A percentile compares a stretch with the other conserved stretches of the same genome.
These are phyloP conservation scores for Geotrichum aggregatum DNA, from an alignment of 1,139 yeast species.

Conservation along the genomic window DNA sequence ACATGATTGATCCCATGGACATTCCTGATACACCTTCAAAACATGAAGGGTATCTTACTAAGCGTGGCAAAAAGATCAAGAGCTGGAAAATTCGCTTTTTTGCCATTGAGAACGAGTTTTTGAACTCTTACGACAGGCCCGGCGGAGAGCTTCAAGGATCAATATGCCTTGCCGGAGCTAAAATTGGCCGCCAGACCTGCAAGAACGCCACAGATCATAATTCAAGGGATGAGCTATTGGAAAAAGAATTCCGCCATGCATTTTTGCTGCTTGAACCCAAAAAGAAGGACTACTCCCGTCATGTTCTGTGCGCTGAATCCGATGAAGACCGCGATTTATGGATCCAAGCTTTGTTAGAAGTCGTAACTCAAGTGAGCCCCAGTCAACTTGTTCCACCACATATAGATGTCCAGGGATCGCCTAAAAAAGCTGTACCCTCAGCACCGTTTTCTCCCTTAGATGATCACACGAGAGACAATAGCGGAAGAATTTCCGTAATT, in stretches of 20 bases:
- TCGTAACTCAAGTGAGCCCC: constrained; percentile 27
- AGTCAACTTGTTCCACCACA: background rate
- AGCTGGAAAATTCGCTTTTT: constrained; percentile 77
- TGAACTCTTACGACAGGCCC: constrained; percentile 59
- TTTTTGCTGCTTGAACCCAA: constrained; percentile 65
- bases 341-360: constrained; percentile 59
- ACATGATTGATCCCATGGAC: constrained; percentile 63
- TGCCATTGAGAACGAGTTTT: constrained; percentile 58
- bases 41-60: constrained; percentile 66
- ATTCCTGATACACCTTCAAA: constrained; percentile 54
- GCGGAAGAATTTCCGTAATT: background rate
- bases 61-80: constrained; percentile 57
- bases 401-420: background rate
- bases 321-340: constrained; percentile 76
- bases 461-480: background rate
- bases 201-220: constrained; percentile 30
- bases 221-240: constrained; percentile 49
- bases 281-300: constrained; percentile 55
- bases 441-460: background rate
- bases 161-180: constrained; percentile 56
- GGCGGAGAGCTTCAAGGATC: constrained; percentile 58
- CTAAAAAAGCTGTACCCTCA: constrained; percentile 1
- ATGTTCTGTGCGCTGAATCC: constrained; percentile 77
- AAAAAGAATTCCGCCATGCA: constrained; percentile 65
- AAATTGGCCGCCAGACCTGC: constrained; percentile 58